Conservation (phyloP, 2,329 filamentous ascomycete species). For the Graphium sp. region DNA sequence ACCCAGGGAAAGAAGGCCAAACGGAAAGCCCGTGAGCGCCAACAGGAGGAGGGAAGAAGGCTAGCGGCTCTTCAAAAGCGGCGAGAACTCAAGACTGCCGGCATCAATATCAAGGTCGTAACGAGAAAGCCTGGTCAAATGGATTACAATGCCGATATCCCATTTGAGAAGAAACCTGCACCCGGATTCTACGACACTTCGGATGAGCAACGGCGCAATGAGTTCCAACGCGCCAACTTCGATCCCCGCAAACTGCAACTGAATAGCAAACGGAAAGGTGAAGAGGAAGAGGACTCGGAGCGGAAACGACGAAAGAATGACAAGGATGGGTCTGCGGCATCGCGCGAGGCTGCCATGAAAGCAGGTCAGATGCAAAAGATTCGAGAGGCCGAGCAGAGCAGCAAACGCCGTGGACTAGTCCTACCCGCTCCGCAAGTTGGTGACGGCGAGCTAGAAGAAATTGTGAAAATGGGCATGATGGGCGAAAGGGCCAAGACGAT, state of each 20-base stretch:
- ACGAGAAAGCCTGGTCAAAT: constrained; percentile 91
- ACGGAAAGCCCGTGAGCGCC: constrained; percentile 85
- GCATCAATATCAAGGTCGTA: constrained; percentile 93
- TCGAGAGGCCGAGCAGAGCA: constrained; percentile 90
- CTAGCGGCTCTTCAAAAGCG: constrained; percentile 87
- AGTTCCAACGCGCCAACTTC: constrained; percentile 68
- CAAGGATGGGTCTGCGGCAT: constrained; percentile 61
- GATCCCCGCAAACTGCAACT: constrained; percentile 88
- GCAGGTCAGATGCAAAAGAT: constrained; percentile 91
- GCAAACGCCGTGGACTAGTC: constrained; percentile 70
- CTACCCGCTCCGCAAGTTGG: constrained; percentile 82
- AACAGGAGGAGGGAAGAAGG: constrained; percentile 84
- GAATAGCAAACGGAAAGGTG: constrained; percentile 83
- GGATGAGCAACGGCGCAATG: constrained; percentile 68
- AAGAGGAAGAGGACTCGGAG: constrained; percentile 60
- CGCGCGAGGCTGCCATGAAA: constrained; percentile 75
- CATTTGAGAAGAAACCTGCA: constrained; percentile 84
- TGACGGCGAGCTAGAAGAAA: constrained; percentile 86
- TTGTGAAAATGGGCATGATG: constrained; percentile 95
- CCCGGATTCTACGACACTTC: constrained; percentile 85
- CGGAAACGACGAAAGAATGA: constrained; percentile 84
- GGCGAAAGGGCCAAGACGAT: constrained; percentile 69
- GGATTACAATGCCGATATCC: constrained; percentile 99
- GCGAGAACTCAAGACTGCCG: constrained; percentile 88
- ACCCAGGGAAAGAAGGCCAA: constrained; percentile 99